Evolutionary conservation across 768 basidiomycete species (phyloP).

Genomic region (Scleroderma citrinum): DNA sequence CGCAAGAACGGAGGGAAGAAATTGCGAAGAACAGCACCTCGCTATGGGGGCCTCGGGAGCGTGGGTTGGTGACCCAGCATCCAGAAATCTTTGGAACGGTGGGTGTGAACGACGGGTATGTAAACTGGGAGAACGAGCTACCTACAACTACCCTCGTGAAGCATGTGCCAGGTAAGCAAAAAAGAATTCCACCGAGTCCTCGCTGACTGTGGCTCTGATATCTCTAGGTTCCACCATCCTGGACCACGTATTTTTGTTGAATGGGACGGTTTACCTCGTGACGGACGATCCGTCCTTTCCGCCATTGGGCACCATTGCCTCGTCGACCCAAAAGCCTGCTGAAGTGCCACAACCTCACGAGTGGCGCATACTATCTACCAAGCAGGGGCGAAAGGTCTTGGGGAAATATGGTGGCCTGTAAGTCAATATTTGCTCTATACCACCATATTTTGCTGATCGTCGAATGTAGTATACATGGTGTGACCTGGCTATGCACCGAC

Average conservation of each 20-base stretch:
- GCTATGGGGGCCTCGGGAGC: slow-evolving; percentile 34
- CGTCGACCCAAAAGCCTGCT: slow-evolving; percentile 27
- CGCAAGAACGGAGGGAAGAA: slow-evolving; percentile 41
- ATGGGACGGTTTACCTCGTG: slow-evolving; percentile 70
- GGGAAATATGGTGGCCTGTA: slow-evolving; percentile 53
- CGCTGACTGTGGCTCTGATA: slow-evolving; percentile 1
- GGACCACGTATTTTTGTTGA: slow-evolving; percentile 72
- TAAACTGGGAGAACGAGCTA: slow-evolving; percentile 49
- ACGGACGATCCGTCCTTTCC: slow-evolving; percentile 65
- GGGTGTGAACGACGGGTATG: slow-evolving; percentile 46
- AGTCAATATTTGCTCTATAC: slow-evolving; percentile 8
- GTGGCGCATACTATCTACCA: slow-evolving; percentile 55
- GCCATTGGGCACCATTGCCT: slow-evolving; percentile 42
- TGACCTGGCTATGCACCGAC: slow-evolving; percentile 63
- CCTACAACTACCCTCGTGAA: slow-evolving; percentile 53
- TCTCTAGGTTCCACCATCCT: slow-evolving; percentile 72
- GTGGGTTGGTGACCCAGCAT: slow-evolving; percentile 23
- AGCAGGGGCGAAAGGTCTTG: slow-evolving; percentile 42
- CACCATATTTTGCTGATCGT: neutral
- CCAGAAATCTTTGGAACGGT: slow-evolving; percentile 20
- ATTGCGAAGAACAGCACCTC: slow-evolving; percentile 21
- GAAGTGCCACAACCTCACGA: slow-evolving; percentile 43
- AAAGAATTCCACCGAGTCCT: neutral
- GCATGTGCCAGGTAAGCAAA: slow-evolving; percentile 56
- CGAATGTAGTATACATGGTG: slow-evolving; percentile 51